Base-by-base conservation (phyloP, 2,329 filamentous ascomycete genomes). In the Coniochaeta sp. region DNA sequence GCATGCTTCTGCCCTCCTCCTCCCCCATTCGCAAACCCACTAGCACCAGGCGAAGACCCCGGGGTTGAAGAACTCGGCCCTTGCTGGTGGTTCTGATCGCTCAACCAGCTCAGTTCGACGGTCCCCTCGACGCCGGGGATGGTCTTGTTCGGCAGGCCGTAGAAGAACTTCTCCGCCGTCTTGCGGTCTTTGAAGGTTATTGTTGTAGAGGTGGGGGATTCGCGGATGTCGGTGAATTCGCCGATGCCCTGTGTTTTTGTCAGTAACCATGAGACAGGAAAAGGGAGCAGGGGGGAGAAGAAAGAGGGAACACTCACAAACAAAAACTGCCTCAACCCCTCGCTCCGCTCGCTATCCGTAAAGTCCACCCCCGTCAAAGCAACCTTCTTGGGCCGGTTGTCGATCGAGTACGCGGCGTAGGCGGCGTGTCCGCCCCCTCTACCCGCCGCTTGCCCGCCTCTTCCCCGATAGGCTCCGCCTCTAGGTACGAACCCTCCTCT, bases 301-400 rank as follows among this genome's bases (percentile, higher is more conserved):
- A 27, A 45, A 48, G n/a, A n/a, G n/a, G n/a, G n/a, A n/a, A n/a
- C n/a, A 70, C 80, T 68, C 71, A 86, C 83, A 56, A 89, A 73
- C 20, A 92, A 77, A 65, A 86, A 85, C 60, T 89, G 84, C 55
- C 86, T 76, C 40, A 92, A 71, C 26, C 76, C 75, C 66, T 91
- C 87, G 57, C 91, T 84, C 60, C 81, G 81, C 27, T 78, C 77
- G 1, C 78, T 63, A 12, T 74, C 74, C 3, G 83, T 82, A 61
- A 85, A 83, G 66, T 83, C 82, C 10, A 82, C 76, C 3, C 82
- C 85, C 7, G 75, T 74, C 22, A 92, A 69, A 6, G 79, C 76
- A 9, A 94, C 72, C 55, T 77, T 83, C 63, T 80, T 86, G 0
- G 89, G 85, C 42, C 89, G 76, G 64, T 91, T 91, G 61, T 94